These are phyloP conservation scores for Multifurca ochricompacta DNA, from an alignment of 768 basidiomycete species.

Conservation along the genomic window DNA sequence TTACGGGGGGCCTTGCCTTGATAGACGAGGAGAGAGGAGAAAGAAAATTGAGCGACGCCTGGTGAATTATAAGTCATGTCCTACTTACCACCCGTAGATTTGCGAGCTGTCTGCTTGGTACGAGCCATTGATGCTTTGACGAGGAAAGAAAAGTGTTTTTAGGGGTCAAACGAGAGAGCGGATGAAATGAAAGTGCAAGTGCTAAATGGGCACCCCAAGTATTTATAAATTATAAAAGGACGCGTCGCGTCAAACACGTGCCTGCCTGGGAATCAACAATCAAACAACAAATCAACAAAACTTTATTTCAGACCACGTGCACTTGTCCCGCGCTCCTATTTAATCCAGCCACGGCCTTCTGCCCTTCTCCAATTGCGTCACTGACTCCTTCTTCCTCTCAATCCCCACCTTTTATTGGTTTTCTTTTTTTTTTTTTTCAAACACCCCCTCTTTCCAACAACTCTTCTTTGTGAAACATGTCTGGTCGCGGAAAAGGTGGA, in stretches of 20 bases:
- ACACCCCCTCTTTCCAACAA: conserved; percentile 4
- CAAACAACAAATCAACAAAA: conserved; percentile 25
- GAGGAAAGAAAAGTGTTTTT: not conserved
- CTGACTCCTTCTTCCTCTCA: not conserved
- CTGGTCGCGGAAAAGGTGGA: conserved; percentile 74
- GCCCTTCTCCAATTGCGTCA: not conserved
- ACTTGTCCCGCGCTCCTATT: conserved; percentile 20
- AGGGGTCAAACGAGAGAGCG: conserved; percentile 4
- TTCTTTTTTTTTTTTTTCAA: conserved; percentile 6
- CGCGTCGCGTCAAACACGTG: conserved; percentile 16
- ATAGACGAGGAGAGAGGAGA: not conserved
- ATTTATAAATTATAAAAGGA: conserved; percentile 3
- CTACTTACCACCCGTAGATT: conserved; percentile 60
- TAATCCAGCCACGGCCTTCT: conserved; percentile 14
- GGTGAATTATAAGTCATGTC: too few relatives aligned
- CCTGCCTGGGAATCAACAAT: conserved; percentile 20
- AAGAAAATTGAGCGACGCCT: not conserved
- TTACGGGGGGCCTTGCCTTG: conserved; percentile 60
- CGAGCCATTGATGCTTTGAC: conserved; percentile 46
- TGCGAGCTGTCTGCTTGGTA: conserved; percentile 71
- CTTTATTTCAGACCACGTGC: conserved; percentile 19
- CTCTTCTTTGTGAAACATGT: conserved; percentile 39
- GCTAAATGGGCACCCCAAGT: not conserved
- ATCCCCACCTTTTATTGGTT: not conserved
- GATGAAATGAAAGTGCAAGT: not conserved